Evolutionary conservation across 768 basidiomycete genomes (phyloP).

Genomic region (Strobilomyces confusus): DNA sequence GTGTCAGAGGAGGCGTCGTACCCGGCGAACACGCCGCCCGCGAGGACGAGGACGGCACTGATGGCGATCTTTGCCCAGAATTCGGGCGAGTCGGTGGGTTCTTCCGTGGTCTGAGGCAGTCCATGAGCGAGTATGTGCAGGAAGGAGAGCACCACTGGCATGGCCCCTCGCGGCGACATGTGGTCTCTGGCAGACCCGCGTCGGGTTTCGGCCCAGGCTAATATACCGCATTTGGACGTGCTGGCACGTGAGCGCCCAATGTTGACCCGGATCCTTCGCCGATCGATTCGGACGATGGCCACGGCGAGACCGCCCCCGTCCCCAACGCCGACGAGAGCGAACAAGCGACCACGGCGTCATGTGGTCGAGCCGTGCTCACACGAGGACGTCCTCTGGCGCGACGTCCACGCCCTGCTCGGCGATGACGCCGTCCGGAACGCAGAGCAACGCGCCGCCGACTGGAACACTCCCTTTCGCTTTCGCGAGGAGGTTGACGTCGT

Average conservation of each 20-base stretch:
- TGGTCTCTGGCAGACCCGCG: neutral
- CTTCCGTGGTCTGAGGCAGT: conserved; percentile 2
- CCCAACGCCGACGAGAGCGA: neutral
- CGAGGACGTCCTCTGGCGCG: conserved; percentile 73
- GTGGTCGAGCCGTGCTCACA: conserved; percentile 55
- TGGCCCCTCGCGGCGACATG: neutral
- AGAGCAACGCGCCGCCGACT: conserved; percentile 43
- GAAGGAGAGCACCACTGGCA: neutral
- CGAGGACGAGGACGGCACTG: conserved; percentile 66
- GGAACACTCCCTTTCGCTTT: conserved; percentile 55
- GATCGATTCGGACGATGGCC: neutral
- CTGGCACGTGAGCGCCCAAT: neutral
- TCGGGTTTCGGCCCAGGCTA: neutral
- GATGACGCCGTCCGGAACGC: conserved; percentile 48
- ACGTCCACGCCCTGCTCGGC: conserved; percentile 68
- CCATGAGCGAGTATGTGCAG: neutral
- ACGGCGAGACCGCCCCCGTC: neutral
- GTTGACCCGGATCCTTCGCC: neutral
- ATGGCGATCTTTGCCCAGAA: conserved; percentile 75
- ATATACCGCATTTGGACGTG: neutral
- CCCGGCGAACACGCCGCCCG: conserved; percentile 94
- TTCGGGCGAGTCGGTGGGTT: conserved; percentile 48
- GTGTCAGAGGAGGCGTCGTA: conserved; percentile 17
- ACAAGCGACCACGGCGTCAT: conserved; percentile 23
- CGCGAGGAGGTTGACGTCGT: conserved; percentile 64